A percentile compares a stretch with the other conserved stretches of the same genome.
Conservation (phyloP, 2,329 filamentous ascomycete genomes). For the Fusarium sp. region DNA sequence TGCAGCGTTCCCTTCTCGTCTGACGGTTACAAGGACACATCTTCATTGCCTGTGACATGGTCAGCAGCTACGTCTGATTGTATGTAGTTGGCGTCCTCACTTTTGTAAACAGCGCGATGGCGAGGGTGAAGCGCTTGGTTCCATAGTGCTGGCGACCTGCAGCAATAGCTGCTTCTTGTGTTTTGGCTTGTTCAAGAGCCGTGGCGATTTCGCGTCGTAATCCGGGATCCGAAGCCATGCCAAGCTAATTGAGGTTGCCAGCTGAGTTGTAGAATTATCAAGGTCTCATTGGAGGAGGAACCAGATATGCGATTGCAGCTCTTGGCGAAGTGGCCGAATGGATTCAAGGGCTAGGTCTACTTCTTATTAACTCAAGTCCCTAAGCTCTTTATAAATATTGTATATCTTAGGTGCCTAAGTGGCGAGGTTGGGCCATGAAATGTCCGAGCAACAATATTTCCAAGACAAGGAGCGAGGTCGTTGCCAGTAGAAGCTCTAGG, state of each 20-base stretch:
- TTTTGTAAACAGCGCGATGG: conserved; percentile 53
- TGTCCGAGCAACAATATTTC: neutral
- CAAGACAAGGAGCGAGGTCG: neutral
- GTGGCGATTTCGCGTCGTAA: conserved; percentile 26
- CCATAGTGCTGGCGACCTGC: conserved; percentile 51
- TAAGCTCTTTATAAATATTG: neutral
- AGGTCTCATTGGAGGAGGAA: neutral
- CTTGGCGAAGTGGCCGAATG: neutral
- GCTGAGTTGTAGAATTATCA: neutral
- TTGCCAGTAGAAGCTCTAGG: conserved; percentile 8
- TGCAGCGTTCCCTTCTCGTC: conserved; percentile 52
- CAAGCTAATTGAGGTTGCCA: neutral
- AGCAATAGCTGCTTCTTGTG: conserved; percentile 47
- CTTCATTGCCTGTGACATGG: conserved; percentile 51
- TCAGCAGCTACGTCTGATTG: neutral
- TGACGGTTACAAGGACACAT: conserved; percentile 50
- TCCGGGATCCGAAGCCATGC: neutral
- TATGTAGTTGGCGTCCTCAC: conserved; percentile 33
- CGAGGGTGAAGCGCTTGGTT: conserved; percentile 49
- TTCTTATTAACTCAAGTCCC: conserved; percentile 1
- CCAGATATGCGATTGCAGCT: neutral
- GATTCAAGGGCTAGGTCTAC: neutral
- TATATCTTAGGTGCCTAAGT: neutral
- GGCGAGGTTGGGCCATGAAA: conserved; percentile 10
- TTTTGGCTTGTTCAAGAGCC: conserved; percentile 18